Percentiles rank a stretch among this genome's conserved stretches.
These are phyloP conservation scores for Aspergillus spinulosporus DNA, from an alignment of 2,329 filamentous ascomycete species.

Conservation along the genomic window DNA sequence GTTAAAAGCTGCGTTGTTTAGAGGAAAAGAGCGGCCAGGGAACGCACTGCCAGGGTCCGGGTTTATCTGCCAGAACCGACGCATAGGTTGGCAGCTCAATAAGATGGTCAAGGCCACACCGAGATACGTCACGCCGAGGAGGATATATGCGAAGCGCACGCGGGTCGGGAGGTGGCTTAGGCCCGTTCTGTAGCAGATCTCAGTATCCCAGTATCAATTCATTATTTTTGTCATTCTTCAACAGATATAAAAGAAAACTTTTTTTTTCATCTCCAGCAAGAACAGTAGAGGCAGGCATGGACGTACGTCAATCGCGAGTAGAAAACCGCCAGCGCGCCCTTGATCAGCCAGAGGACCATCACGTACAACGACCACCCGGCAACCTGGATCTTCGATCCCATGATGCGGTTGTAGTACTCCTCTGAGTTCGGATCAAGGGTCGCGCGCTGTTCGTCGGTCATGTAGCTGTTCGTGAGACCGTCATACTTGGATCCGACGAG, in stretches of 20 bases:
- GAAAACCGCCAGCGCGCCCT: slow-evolving; percentile 55
- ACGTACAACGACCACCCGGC: slow-evolving; percentile 57
- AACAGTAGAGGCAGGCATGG: not conserved
- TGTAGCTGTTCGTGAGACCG: slow-evolving; percentile 58
- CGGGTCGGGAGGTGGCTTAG: slow-evolving; percentile 43
- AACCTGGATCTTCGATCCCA: slow-evolving; percentile 54
- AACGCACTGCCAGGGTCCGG: slow-evolving; percentile 58
- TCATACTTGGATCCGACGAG: slow-evolving; percentile 48
- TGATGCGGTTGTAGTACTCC: slow-evolving; percentile 50
- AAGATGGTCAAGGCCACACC: slow-evolving; percentile 51
- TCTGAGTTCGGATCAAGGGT: slow-evolving; percentile 44
- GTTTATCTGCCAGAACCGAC: slow-evolving; percentile 59
- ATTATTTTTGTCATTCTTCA: too few relatives aligned
- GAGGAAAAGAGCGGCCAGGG: too few relatives aligned
- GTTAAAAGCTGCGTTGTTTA: too few relatives aligned
- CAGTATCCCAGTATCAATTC: too few relatives aligned
- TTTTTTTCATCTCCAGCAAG: too few relatives aligned
- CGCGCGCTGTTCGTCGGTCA: slow-evolving; percentile 52
- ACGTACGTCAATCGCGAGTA: slow-evolving; percentile 54
- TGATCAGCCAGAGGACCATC: slow-evolving; percentile 54
- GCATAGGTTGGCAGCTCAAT: slow-evolving; percentile 55
- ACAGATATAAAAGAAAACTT: too few relatives aligned
- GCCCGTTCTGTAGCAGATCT: slow-evolving; percentile 34
- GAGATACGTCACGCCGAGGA: slow-evolving; percentile 52
- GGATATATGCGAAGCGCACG: slow-evolving; percentile 51